Base-by-base conservation (phyloP, 768 basidiomycete genomes). In the Sarcomyxa edulis region DNA sequence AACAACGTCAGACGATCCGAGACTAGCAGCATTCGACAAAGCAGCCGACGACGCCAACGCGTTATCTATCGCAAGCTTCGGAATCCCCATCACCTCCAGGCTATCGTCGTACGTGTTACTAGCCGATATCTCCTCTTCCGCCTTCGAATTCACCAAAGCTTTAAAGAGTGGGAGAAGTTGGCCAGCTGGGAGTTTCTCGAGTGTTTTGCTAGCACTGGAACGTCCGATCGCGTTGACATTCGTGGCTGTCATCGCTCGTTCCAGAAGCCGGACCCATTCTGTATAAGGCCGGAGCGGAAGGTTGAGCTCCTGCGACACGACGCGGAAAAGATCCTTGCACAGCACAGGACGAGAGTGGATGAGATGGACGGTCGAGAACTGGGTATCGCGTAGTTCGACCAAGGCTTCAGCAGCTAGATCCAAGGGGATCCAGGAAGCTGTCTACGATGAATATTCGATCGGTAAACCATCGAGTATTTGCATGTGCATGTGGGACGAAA, bases 371-470 rank as follows among this genome's bases (percentile, higher is more conserved):
- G 47, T 40, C 27, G 39, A 25, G 8, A 21, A 24, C 9, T 45
- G 22, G 7, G 46, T 27, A 23, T 31, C 35, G 2, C 34, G 25
- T 40, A 54, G 37, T 23, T 52, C 54, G 14, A 40, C 37, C 19
- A 54, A 22, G 3, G 51, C 45, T 20, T 29, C 28, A 18, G 54
- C 56, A 14, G 46, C 52, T 12, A 44, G 33, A 19, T 55, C 47
- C 4, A 50, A 25, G 6, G 57, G 52, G 18, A 58, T 48, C 56
- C 56, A 58, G 1, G 48, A 48, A 21, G 49, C 39, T 9, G 24
- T 43, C 45, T 47, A 23, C 2, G 16, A 4, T 32, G 21, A 15
- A 19, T 12, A 10, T 16, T 18, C 12, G 20, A 23, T 40, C 39
- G 8, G 32, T 23, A 6, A 41, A n/a, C n/a, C n/a, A n/a, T n/a